Evolutionary conservation across 805 yeast genomes (phyloP).

Genomic region (Pichia californica): DNA sequence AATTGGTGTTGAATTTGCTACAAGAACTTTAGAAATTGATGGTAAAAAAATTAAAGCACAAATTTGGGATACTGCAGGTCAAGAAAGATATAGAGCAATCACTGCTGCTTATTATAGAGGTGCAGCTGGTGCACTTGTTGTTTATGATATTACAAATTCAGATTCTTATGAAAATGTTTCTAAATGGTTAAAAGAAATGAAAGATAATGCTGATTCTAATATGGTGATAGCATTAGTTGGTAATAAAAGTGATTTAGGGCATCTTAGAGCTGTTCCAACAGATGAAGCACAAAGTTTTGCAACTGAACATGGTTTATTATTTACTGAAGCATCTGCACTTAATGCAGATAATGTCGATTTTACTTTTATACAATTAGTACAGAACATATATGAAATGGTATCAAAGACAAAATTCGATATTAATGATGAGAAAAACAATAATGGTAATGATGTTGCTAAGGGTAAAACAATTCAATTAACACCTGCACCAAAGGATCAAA

Average conservation of each 20-base stretch:
- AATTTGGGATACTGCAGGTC: conserved; percentile 99
- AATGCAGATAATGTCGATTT: conserved; percentile 91
- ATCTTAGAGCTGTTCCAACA: conserved; percentile 92
- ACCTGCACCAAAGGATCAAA: conserved; percentile 83
- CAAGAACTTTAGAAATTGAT: conserved; percentile 84
- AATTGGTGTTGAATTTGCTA: conserved; percentile 97
- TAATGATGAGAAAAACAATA: conserved; percentile 50
- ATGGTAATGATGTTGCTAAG: conserved; percentile 39
- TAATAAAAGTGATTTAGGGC: conserved; percentile 85
- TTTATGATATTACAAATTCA: conserved; percentile 90
- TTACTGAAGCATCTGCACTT: conserved; percentile 94
- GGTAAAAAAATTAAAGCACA: conserved; percentile 83
- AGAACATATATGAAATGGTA: conserved; percentile 91
- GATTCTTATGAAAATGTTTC: conserved; percentile 80
- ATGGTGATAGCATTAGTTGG: conserved; percentile 93
- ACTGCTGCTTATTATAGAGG: conserved; percentile 97
- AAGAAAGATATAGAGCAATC: conserved; percentile 96
- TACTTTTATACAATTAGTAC: conserved; percentile 88
- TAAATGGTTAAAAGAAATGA: conserved; percentile 86
- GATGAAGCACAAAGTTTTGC: conserved; percentile 96
- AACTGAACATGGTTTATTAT: conserved; percentile 81
- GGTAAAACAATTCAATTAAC: conserved; percentile 92
- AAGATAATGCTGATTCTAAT: conserved; percentile 89
- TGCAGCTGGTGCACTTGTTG: conserved; percentile 94
- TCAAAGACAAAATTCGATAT: conserved; percentile 87